Base-by-base conservation (phyloP, 2,329 filamentous ascomycete species). In the Xylaria sp. region DNA sequence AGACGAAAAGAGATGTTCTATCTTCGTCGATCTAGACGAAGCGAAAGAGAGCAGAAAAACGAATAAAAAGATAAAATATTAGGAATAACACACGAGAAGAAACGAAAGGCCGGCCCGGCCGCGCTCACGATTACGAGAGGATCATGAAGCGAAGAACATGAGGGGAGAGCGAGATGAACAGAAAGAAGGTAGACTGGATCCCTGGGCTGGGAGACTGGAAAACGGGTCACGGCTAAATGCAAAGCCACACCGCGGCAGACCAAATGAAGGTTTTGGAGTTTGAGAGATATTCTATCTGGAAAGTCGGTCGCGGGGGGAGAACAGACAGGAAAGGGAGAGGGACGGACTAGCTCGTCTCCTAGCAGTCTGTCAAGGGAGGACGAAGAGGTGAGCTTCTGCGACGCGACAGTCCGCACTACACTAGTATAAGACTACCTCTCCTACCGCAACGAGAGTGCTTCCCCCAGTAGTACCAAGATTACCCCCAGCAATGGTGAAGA, bases 21-120 rank as follows among this genome's bases (percentile, higher is more conserved):
- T 59, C 55, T 66, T 70, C 64, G 73, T 73, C 71, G 72, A 64
- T 66, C 68, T 69, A 73, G 72, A 71, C 68, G 78, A 73, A 71
- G 72, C 69, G 72, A 73, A 73, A 72, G 42, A 72, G n/a, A 27
- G 44, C 18, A 21, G 21, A n/a, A 18, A 42, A 51, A 42, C 47
- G 60, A 48, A 18, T 25, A 50, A 65, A 69, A 73, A 73, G 71
- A 76, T 72, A 75, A 74, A 74, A 75, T 70, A 63, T 74, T 71
- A 73, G 75, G 74, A 75, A 76, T 71, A 71, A 76, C 71, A 75
- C 73, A 75, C 71, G 74, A 76, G 64, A 73, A 72, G 71, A 75
- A 72, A 75, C 65, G 71, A 78, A 74, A 66, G 80, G 81, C 81
- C 81, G 74, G 78, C 75, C 71, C 75, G 81, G 81, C 82, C 82